phyloP scores from a whole-genome alignment of 1,284 basidiomycete genomes.

The Leccinum pachyderme region DNA sequence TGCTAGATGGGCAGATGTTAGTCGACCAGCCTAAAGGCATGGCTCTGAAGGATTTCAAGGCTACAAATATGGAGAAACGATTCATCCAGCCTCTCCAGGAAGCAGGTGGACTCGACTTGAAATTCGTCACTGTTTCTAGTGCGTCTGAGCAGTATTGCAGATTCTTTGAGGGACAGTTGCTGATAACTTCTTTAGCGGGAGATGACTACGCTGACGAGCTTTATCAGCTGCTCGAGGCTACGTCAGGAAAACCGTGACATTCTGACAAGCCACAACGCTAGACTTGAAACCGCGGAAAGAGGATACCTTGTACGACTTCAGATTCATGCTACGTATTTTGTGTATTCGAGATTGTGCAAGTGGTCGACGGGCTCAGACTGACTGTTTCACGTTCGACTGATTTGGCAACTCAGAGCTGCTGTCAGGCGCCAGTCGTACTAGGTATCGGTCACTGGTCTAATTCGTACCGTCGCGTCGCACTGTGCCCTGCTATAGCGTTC shows the following conservation, averaged over 20 bases:
- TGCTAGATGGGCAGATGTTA: conserved; percentile 4
- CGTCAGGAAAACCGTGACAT: not conserved
- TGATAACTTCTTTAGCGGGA: conserved; percentile 4
- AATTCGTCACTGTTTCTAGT: conserved; percentile 12
- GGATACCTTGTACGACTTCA: not conserved
- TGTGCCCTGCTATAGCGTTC: too few relatives aligned
- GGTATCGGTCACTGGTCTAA: too few relatives aligned
- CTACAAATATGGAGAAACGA: not conserved
- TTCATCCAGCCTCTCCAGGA: not conserved
- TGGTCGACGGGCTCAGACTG: not conserved
- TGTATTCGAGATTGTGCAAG: not conserved
- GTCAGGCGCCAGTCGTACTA: too few relatives aligned
- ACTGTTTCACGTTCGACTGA: too few relatives aligned
- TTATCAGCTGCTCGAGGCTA: conserved; percentile 4
- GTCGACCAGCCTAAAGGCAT: not conserved
- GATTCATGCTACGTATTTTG: not conserved
- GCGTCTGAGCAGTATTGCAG: not conserved
- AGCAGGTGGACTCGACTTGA: conserved; percentile 1
- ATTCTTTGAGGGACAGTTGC: not conserved
- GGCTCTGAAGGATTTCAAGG: not conserved
- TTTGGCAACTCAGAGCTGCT: too few relatives aligned
- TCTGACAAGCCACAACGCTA: not conserved
- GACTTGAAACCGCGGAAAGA: not conserved
- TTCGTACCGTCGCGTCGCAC: too few relatives aligned
- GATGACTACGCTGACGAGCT: conserved; percentile 3